Evolutionary conservation across 1,284 basidiomycete species (phyloP).

Genomic region (Anthracocystis walkeri): DNA sequence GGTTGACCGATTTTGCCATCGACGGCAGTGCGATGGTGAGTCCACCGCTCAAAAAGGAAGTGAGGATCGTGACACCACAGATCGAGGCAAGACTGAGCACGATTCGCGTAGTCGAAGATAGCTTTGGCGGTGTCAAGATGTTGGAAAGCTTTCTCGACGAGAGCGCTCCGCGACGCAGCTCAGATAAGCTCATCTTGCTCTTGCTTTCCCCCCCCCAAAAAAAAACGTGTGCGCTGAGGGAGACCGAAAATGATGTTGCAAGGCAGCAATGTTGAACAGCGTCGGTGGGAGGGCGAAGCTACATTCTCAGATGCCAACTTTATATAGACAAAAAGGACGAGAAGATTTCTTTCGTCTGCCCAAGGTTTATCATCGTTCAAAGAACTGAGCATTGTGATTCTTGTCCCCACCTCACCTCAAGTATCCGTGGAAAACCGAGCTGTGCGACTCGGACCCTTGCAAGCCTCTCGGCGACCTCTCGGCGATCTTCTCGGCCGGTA

Average conservation of each 20-base stretch:
- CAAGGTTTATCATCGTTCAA: not conserved
- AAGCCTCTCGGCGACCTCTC: not conserved
- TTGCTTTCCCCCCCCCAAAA: no score
- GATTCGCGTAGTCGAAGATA: constrained; percentile 26
- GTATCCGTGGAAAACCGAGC: not conserved
- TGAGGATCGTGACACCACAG: constrained; percentile 53
- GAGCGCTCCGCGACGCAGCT: constrained; percentile 30
- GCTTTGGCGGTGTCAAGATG: constrained; percentile 32
- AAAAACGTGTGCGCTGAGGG: no score
- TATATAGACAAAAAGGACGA: not conserved
- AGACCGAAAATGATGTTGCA: no score
- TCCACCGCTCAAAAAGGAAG: constrained; percentile 71
- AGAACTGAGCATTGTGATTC: not conserved
- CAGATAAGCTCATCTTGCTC: constrained; percentile 25
- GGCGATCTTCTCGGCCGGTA: not conserved
- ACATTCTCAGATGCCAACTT: not conserved
- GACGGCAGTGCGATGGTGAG: constrained; percentile 76
- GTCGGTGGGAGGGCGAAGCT: not conserved
- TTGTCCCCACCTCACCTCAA: not conserved
- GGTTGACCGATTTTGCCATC: constrained; percentile 71
- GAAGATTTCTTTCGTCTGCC: not conserved
- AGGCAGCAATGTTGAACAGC: no score
- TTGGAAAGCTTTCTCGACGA: constrained; percentile 28
- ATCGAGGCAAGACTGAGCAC: constrained; percentile 49
- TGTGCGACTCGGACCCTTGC: not conserved